These are phyloP conservation scores for Pseudopediastrum boryanum DNA, from an alignment of 139 green algal species.

Conservation along the genomic window DNA sequence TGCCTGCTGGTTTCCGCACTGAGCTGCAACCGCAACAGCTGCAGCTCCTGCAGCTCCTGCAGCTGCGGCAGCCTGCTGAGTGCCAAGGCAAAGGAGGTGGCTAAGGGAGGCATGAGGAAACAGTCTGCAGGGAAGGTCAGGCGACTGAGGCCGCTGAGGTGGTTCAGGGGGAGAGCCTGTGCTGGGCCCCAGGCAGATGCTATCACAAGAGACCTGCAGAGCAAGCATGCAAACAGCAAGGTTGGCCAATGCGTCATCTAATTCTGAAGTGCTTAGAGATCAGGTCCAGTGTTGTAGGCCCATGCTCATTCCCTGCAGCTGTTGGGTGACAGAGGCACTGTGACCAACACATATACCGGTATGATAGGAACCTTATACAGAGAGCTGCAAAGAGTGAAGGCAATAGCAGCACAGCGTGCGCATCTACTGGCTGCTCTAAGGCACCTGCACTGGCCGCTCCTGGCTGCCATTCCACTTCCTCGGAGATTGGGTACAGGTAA, in stretches of 20 bases:
- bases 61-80: neutral
- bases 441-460: too few relatives aligned
- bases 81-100: slow-evolving; percentile 7
- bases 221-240: neutral
- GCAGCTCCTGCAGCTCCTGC: slow-evolving; percentile 7
- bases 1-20: neutral
- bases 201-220: slow-evolving; percentile 27
- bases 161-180: neutral
- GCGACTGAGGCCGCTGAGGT: slow-evolving; percentile 12
- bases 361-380: too few relatives aligned
- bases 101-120: slow-evolving; percentile 19
- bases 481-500: too few relatives aligned
- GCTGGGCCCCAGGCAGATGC: slow-evolving; percentile 18
- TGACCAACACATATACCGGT: too few relatives aligned
- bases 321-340: neutral
- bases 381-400: neutral
- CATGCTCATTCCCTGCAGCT: neutral
- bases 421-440: too few relatives aligned
- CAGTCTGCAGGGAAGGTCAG: slow-evolving; percentile 28
- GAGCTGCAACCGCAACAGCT: slow-evolving; percentile 17
- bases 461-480: too few relatives aligned
- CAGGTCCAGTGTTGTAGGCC: neutral
- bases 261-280: neutral
- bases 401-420: neutral
- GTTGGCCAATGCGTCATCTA: too few relatives aligned